Evolutionary conservation across 176 grass and related monocot genomes (phyloP), one percentile per base, ranked within the genome.

Genomic region (Oryza australiensis): DNA sequence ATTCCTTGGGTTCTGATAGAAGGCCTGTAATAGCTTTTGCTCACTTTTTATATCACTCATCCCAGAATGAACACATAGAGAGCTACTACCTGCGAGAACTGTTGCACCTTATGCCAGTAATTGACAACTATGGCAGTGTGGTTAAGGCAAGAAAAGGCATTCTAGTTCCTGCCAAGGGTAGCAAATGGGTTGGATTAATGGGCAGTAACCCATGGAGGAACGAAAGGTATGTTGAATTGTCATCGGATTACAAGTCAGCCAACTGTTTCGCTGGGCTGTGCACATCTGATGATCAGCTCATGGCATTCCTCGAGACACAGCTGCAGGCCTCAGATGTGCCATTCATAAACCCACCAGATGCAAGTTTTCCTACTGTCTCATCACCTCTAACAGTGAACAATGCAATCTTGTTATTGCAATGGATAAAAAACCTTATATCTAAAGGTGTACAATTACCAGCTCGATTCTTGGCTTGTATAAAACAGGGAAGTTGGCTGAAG

Each of bases 131-230:
- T 18, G 80, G 90, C 0, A 2, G 3, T 30, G 77, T 83, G 3
- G 42, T 89, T 15, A 82, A 12, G 16, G 0, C 16, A 35, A 87
- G 69, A 28, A 65, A 62, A 11, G 26, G 68, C 3, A 76, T 97
- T 72, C 57, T 97, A 5, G 86, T 97, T 84, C 94, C 94, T 26
- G 90, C 90, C 9, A 87, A 77, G 40, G 90, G 86, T 12, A 89
- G 94, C 74, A 91, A 93, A 63, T 97, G 94, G 94, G 74, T 77
- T 16, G n/a, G 46, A 29, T 80, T 97, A 81, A 68, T 97, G 77
- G 86, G 80, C 35, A 64, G 69, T 14, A 97, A 97, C 75, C 94
- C 94, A 27, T 97, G 90, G 88, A 88, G 73, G 74, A 42, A 15
- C 2, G 73, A 80, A 2, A 74, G 66, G 2, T 93, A 91, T 18